Base-by-base conservation (phyloP, 2,329 filamentous ascomycete species). In the Aspergillus amoenus region DNA sequence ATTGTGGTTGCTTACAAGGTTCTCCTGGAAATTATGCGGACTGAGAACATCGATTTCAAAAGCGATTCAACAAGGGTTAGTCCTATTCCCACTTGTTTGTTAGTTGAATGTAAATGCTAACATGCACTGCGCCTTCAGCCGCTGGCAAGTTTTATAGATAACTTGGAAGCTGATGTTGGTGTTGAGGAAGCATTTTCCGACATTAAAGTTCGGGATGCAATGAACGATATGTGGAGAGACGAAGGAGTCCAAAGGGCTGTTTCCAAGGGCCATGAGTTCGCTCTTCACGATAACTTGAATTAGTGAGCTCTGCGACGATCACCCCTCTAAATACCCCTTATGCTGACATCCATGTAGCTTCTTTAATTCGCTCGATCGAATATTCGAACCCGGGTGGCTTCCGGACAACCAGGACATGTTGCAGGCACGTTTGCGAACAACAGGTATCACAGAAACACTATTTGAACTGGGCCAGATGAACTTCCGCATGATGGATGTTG, bases 401-500 rank as follows among this genome's bases (percentile, higher is more conserved):
- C 94, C 94, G 15, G 91, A 89, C 70, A 92, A 97, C 73, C 93
- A 97, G 77, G 93, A 97, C 77, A 89, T 97, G 66, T 83, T 97
- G 52, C 90, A 93, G 66, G 94, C 93, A 52, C 85, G 93, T 73
- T 77, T 97, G 74, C 85, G 92, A 68, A 97, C 93, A 17, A 97
- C 94, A 3, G 93, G 93, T 66, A 97, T 97, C 67, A 97, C 91
- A 50, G 93, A 97, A 76, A 96, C 93, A 2, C 84, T 93, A 61
- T 97, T 97, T 74, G 91, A 96, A 73, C 83, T 96, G 13, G 92
- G 92, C 60, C 88, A 93, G 69, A 84, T 97, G 67, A 96, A 92
- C 62, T 97, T 97, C 78, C 89, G 92, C 68, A 97, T 97, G 92
- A 96, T 96, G 75, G 92, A 96, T 69, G 92, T 96, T 46, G 92